These are phyloP conservation scores for Coprinellus micaceus DNA, from an alignment of 768 basidiomycete genomes.

Conservation along the genomic window DNA sequence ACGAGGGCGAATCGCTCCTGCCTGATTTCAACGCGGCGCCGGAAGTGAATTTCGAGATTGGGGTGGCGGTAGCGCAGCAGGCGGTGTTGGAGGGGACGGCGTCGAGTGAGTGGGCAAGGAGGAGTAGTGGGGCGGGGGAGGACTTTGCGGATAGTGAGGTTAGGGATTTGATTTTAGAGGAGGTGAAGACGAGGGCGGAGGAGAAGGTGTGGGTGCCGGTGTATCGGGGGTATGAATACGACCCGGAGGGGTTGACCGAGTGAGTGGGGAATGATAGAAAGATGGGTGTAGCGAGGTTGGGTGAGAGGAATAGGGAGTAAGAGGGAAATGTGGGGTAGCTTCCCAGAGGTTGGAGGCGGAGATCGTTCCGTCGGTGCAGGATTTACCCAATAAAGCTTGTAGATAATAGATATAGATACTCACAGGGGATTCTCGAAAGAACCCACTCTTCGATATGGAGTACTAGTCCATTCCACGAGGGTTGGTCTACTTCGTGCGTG, in stretches of 20 bases:
- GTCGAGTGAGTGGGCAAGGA: slow-evolving; percentile 46
- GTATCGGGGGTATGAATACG: slow-evolving; percentile 64
- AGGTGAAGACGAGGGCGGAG: slow-evolving; percentile 49
- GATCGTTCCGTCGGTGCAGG: too few relatives aligned
- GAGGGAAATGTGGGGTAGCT: too few relatives aligned
- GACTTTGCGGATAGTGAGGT: slow-evolving; percentile 10
- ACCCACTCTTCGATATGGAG: too few relatives aligned
- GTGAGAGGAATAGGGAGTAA: too few relatives aligned
- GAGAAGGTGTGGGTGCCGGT: slow-evolving; percentile 60
- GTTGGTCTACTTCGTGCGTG: too few relatives aligned
- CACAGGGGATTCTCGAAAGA: too few relatives aligned
- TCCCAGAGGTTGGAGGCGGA: too few relatives aligned
- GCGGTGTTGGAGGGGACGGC: slow-evolving; percentile 72
- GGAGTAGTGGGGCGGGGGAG: slow-evolving; percentile 6
- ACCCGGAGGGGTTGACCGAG: slow-evolving; percentile 43
- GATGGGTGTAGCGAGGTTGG: too few relatives aligned
- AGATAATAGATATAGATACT: too few relatives aligned
- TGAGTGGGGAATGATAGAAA: slow-evolving; percentile 14
- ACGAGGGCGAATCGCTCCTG: slow-evolving; percentile 68
- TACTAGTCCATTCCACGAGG: too few relatives aligned
- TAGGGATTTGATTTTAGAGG: slow-evolving; percentile 31
- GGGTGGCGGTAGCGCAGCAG: slow-evolving; percentile 74
- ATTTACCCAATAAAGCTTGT: too few relatives aligned
- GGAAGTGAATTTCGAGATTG: slow-evolving; percentile 74
- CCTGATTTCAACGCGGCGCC: slow-evolving; percentile 77